These are phyloP conservation scores for Cinnamomum micranthum DNA, from an alignment of 164 flowering plant genomes.

Conservation along the genomic window DNA sequence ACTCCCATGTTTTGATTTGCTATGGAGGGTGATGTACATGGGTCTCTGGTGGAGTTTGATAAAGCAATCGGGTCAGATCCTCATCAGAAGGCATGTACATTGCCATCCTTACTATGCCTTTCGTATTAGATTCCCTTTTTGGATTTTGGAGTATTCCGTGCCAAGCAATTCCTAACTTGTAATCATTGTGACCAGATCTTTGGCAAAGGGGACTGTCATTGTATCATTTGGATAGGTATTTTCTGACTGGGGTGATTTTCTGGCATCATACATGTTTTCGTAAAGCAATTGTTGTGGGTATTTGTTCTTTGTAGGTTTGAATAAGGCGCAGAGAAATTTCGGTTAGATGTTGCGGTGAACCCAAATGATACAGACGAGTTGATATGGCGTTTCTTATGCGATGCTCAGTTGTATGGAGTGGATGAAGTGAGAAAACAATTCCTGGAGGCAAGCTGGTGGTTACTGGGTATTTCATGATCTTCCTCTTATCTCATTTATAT, in stretches of 20 bases:
- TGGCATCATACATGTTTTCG: background rate
- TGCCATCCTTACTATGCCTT: background rate
- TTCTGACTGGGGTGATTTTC: background rate
- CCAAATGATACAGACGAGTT: conserved; percentile 98
- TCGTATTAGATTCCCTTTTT: background rate
- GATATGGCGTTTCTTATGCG: conserved; percentile 96
- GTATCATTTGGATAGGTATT: conserved; percentile 86
- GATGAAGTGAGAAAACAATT: conserved; percentile 71
- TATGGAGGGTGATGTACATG: conserved; percentile 74
- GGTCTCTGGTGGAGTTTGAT: conserved; percentile 76
- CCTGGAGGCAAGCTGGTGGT: conserved; percentile 51
- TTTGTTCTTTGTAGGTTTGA: conserved; percentile 47
- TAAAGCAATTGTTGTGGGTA: background rate
- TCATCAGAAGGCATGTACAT: conserved; percentile 88
- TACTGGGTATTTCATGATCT: conserved; percentile 5
- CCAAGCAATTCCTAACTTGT: no score
- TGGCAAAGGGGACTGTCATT: conserved; percentile 96
- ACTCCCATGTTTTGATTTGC: background rate
- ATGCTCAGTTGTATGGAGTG: conserved; percentile 76
- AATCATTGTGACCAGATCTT: conserved; percentile 48
- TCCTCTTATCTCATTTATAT: background rate
- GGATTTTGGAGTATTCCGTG: background rate
- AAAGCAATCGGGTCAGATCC: conserved; percentile 83
- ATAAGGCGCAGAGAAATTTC: conserved; percentile 94
- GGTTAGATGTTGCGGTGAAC: conserved; percentile 88